Percentiles rank a stretch among this genome's conserved stretches.
Conservation (phyloP, 768 basidiomycete genomes). For the Rhodosporidiobolus odoratus region DNA sequence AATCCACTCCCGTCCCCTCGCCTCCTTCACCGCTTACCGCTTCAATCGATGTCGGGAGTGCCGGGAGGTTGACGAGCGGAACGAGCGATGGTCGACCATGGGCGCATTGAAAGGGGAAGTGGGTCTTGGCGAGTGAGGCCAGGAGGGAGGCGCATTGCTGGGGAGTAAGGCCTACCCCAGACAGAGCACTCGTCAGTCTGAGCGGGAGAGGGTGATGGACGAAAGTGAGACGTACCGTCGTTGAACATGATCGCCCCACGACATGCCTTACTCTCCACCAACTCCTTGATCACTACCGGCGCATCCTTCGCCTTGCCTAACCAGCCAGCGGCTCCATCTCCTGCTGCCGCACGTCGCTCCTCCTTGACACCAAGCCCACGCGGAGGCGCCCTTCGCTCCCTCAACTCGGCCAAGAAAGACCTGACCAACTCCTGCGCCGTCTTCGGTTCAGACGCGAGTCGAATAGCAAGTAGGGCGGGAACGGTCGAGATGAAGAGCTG, state of each 20-base stretch:
- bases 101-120: constrained; percentile 90
- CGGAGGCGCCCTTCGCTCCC: background rate
- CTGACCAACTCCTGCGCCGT: constrained; percentile 51
- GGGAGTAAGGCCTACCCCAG: constrained; percentile 48
- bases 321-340: constrained; percentile 50
- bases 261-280: constrained; percentile 93
- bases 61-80: constrained; percentile 27
- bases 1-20: background rate
- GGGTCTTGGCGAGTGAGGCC: constrained; percentile 60
- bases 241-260: constrained; percentile 58
- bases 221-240: constrained; percentile 45
- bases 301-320: constrained; percentile 69
- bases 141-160: constrained; percentile 70
- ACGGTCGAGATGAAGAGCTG: constrained; percentile 62
- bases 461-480: constrained; percentile 63
- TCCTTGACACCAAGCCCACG: background rate
- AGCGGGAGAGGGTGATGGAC: constrained; percentile 45
- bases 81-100: constrained; percentile 57
- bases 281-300: constrained; percentile 71
- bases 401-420: constrained; percentile 45
- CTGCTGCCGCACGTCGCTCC: background rate
- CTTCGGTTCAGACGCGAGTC: constrained; percentile 27
- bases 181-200: background rate
- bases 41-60: background rate
- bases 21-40: background rate